Base-by-base conservation (phyloP, 768 basidiomycete genomes). In the Termitomyces sp. region DNA sequence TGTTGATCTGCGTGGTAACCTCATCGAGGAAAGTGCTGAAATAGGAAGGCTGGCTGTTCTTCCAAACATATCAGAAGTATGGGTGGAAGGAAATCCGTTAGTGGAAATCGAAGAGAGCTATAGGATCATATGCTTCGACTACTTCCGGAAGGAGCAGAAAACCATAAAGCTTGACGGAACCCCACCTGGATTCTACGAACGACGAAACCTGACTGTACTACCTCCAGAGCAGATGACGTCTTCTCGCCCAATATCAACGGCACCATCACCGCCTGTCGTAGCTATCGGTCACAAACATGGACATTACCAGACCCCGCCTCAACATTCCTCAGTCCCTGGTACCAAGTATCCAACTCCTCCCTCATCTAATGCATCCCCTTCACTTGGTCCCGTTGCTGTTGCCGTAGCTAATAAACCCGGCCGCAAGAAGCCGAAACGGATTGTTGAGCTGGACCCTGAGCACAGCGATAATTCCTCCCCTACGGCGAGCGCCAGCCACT, bases 121-220 rank as follows among this genome's bases (percentile, higher is more conserved):
- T 72, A 82, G 95, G 18, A 71, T 91, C 38, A 79, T 84, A 24
- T 91, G 94, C 71, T 96, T 96, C 69, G 85, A 89, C 60, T 84
- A 84, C 68, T 98, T 98, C 71, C 86, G 81, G 75, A 86, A 86
- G 67, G 96, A 97, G 75, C 87, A 88, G n/a, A 92, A 88, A 74
- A 76, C 75, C 9, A 81, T 96, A 24, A 74, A 77, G n/a, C 73
- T 98, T 39, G 95, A 98, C 68, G 93, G 92, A 4, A 76, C 81
- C 7, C 72, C 72, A 11, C 89, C 92, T 5, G 83, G 85, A 46
- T 86, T 87, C 69, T 86, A 88, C 70, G 92, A 94, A 77, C 84
- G 81, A 69, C 79, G 83, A 56, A 83, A 78, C 66, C 76, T 91
- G 54, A 76, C 78, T 7, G 71, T 78, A 5, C 71, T 79, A 28